Percentiles rank a stretch among this genome's conserved stretches.
Evolutionary conservation across 129 eudicot species (phyloP).

Genomic region (Saussurea involucrata): DNA sequence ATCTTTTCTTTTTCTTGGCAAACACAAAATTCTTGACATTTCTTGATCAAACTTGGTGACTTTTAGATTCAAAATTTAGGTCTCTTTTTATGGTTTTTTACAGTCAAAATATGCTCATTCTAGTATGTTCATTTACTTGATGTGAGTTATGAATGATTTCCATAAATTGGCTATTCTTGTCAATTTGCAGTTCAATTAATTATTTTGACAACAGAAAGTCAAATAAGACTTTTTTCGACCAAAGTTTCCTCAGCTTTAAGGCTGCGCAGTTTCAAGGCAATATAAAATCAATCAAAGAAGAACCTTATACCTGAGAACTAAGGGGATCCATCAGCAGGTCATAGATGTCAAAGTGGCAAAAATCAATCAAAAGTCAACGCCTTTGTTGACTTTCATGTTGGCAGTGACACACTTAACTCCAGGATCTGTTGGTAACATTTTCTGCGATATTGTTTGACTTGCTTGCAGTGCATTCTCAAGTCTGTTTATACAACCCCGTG

Average conservation of each 20-base stretch:
- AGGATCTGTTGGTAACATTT: no score
- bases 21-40: neutral
- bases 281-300: neutral
- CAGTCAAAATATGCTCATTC: neutral
- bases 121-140: neutral
- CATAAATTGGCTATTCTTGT: neutral
- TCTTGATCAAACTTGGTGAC: neutral
- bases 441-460: no score
- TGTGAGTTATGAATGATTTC: neutral
- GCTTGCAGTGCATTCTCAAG: neutral
- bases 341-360: neutral
- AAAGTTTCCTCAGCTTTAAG: neutral
- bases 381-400: neutral
- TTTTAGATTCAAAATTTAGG: no score
- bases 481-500: no score
- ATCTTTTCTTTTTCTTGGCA: neutral
- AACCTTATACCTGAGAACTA: neutral
- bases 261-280: neutral
- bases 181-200: no score
- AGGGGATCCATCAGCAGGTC: neutral
- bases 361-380: neutral
- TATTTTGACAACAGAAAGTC: no score
- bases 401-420: no score
- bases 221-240: neutral
- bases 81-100: no score